Conservation (phyloP, 805 yeast species). For the Suhomyces tanzawaensis region DNA sequence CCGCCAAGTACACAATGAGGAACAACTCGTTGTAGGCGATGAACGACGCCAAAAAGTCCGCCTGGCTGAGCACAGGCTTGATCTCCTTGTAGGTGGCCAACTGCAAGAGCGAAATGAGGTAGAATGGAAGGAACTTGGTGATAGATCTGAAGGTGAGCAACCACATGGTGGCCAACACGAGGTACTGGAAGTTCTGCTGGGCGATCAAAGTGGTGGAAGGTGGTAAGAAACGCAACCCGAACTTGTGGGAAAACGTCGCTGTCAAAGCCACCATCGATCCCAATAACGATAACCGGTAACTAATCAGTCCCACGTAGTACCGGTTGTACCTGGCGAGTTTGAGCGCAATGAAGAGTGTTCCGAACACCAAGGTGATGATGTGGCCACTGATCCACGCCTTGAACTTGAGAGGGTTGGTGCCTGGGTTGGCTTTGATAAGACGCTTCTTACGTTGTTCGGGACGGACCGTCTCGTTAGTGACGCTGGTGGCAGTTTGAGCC, state of each 20-base stretch:
- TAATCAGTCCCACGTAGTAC: slow-evolving; percentile 45
- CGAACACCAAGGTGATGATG: slow-evolving; percentile 41
- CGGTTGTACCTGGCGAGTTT: slow-evolving; percentile 38
- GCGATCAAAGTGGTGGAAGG: slow-evolving; percentile 62
- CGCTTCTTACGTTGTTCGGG: slow-evolving; percentile 18
- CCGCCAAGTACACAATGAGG: slow-evolving; percentile 48
- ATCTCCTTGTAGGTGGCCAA: slow-evolving; percentile 42
- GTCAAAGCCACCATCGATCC: slow-evolving; percentile 56
- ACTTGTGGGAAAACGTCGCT: slow-evolving; percentile 55
- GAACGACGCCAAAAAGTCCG: slow-evolving; percentile 39
- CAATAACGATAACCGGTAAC: slow-evolving; percentile 53
- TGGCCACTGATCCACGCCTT: slow-evolving; percentile 61
- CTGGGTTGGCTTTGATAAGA: slow-evolving; percentile 28
- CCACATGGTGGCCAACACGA: slow-evolving; percentile 58
- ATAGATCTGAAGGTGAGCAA: slow-evolving; percentile 59
- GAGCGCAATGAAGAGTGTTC: slow-evolving; percentile 37
- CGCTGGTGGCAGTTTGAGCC: neutral
- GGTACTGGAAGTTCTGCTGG: slow-evolving; percentile 73
- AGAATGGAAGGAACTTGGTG: slow-evolving; percentile 63
- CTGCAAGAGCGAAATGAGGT: slow-evolving; percentile 58
- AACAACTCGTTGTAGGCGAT: slow-evolving; percentile 62
- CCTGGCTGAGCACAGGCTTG: slow-evolving; percentile 36
- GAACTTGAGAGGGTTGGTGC: slow-evolving; percentile 41
- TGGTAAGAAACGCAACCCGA: slow-evolving; percentile 57
- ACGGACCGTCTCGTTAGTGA: slow-evolving; percentile 15